These are phyloP conservation scores for Aspergillus intermedius DNA, from an alignment of 2,329 filamentous ascomycete genomes.

Conservation along the genomic window DNA sequence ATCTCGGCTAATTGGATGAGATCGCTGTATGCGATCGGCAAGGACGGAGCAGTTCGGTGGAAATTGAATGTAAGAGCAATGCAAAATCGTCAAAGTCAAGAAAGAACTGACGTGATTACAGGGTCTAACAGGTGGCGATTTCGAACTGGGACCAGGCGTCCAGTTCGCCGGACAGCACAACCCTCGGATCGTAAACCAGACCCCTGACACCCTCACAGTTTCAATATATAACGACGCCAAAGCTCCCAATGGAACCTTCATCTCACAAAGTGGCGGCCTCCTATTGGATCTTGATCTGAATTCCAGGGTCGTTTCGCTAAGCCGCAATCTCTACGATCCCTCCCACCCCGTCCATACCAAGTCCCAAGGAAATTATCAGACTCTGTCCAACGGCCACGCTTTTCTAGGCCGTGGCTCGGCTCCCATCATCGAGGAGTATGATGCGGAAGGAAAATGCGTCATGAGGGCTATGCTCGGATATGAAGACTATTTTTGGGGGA, in stretches of 20 bases:
- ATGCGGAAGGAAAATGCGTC: slow-evolving; percentile 20
- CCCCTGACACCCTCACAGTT: slow-evolving; percentile 19
- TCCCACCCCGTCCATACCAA: slow-evolving; percentile 15
- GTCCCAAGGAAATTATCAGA: slow-evolving; percentile 22
- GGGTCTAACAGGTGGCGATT: slow-evolving; percentile 21
- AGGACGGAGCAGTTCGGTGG: slow-evolving; percentile 21
- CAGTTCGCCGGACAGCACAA: slow-evolving; percentile 27
- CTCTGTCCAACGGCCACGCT: slow-evolving; percentile 16
- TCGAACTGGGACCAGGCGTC: slow-evolving; percentile 10
- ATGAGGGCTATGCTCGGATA: slow-evolving; percentile 29
- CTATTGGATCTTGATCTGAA: slow-evolving; percentile 15
- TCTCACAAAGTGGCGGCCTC: slow-evolving; percentile 16
- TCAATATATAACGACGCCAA: slow-evolving; percentile 25
- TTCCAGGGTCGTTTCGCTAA: slow-evolving; percentile 12
- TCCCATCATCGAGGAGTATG: slow-evolving; percentile 27
- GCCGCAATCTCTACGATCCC: slow-evolving; percentile 14
- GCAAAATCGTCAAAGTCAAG: background rate
- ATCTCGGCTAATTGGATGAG: slow-evolving; percentile 18
- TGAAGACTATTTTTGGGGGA: slow-evolving; percentile 12
- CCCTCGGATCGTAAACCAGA: slow-evolving; percentile 24
- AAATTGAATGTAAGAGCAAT: slow-evolving; percentile 14
- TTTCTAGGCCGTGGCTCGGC: slow-evolving; percentile 27
- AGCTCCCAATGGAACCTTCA: slow-evolving; percentile 6
- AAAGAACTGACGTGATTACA: background rate
- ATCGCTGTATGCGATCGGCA: slow-evolving; percentile 16